Percentiles rank a stretch among this genome's conserved stretches.
These are phyloP conservation scores for Globisporangium spinosum DNA, from an alignment of 352 stramenopile species.

Conservation along the genomic window DNA sequence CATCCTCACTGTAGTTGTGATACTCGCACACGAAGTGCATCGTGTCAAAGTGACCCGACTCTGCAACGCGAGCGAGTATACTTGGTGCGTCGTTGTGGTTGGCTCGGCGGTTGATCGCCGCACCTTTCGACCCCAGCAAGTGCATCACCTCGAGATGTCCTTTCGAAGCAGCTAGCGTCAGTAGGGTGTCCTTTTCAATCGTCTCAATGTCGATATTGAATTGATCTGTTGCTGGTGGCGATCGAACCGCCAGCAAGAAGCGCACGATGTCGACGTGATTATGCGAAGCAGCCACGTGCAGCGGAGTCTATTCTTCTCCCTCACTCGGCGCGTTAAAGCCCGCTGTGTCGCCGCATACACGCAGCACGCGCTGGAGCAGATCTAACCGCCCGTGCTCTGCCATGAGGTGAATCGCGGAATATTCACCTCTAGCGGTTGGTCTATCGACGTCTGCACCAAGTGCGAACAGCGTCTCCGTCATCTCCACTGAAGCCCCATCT, in stretches of 20 bases:
- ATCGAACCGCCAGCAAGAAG: not conserved
- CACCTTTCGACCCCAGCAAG: not conserved
- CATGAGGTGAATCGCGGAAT: slow-evolving; percentile 4
- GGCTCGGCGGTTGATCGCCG: not conserved
- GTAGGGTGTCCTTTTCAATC: not conserved
- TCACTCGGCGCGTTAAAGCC: not conserved
- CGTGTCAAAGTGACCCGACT: not conserved
- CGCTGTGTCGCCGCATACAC: not conserved
- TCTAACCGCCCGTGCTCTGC: not conserved
- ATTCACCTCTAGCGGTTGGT: not conserved
- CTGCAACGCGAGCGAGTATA: not conserved
- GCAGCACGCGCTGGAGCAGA: not conserved
- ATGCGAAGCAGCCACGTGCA: not conserved
- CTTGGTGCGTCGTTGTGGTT: not conserved
- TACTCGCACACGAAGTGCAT: slow-evolving; percentile 1
- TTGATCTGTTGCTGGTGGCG: not conserved
- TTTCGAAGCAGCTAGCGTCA: not conserved
- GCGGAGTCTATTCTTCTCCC: not conserved
- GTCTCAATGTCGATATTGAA: not conserved
- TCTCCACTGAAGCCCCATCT: not conserved
- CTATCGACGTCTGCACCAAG: not conserved
- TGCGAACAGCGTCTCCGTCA: not conserved
- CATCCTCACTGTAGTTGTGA: not conserved
- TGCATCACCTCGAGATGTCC: not conserved
- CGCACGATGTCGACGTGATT: not conserved